These are phyloP conservation scores for Chlamydomonas schloesseri DNA, from an alignment of 139 green algal genomes.

Conservation along the genomic window DNA sequence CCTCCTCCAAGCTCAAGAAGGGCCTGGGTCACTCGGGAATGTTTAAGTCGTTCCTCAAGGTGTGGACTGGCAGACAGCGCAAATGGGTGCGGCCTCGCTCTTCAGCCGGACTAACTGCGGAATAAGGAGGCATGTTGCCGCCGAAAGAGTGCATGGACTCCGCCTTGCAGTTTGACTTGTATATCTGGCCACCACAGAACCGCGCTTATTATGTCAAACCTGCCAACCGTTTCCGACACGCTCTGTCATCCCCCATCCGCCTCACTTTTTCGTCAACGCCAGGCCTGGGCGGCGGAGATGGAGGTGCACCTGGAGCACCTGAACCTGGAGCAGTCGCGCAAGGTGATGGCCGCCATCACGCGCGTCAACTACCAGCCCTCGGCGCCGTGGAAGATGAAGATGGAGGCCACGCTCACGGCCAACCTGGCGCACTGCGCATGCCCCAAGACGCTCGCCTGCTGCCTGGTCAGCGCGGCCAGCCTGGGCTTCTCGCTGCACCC, in stretches of 20 bases:
- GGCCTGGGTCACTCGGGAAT: slow-evolving; percentile 1
- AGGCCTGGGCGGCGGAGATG: slow-evolving; percentile 20
- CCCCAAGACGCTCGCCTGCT: slow-evolving; percentile 17
- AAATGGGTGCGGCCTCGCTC: no score
- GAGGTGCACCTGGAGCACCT: neutral
- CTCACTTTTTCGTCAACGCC: neutral
- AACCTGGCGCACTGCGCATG: slow-evolving; percentile 1
- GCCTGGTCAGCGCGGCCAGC: slow-evolving; percentile 29
- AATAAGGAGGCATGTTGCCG: no score
- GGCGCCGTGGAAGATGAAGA: neutral
- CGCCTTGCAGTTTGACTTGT: no score
- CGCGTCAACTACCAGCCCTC: slow-evolving; percentile 4
- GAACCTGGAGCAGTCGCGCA: slow-evolving; percentile 33
- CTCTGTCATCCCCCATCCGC: neutral
- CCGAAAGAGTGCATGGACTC: no score
- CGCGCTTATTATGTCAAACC: no score
- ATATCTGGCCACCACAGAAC: no score
- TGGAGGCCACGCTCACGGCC: neutral
- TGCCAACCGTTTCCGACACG: neutral
- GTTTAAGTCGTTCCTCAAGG: slow-evolving; percentile 42
- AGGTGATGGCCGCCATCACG: slow-evolving; percentile 12
- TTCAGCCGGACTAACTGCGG: no score
- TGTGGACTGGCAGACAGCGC: no score
- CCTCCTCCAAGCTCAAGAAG: slow-evolving; percentile 11
- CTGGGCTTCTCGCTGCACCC: slow-evolving; percentile 9